These are phyloP conservation scores for Neurospora sp. DNA, from an alignment of 495 filamentous ascomycete species.

Conservation along the genomic window DNA sequence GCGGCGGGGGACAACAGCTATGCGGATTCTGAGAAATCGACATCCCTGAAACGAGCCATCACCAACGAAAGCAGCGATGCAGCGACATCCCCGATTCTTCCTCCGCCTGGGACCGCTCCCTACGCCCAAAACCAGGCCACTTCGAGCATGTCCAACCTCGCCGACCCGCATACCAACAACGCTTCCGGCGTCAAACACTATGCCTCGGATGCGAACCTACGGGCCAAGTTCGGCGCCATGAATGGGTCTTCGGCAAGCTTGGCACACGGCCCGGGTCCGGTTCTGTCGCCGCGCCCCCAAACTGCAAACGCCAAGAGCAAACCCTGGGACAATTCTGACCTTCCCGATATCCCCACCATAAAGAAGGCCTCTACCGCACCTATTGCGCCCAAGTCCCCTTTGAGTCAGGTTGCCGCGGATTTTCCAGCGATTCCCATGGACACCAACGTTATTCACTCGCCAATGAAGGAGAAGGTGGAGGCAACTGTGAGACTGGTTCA, in stretches of 20 bases:
- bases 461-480: slow-evolving; percentile 20
- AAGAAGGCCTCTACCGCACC: slow-evolving; percentile 11
- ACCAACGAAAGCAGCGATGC: slow-evolving; percentile 21
- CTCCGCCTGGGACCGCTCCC: slow-evolving; percentile 8
- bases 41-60: slow-evolving; percentile 14
- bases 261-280: slow-evolving; percentile 7
- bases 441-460: slow-evolving; percentile 18
- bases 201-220: slow-evolving; percentile 30
- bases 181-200: slow-evolving; percentile 19
- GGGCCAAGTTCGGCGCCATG: slow-evolving; percentile 10
- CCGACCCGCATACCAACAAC: slow-evolving; percentile 11
- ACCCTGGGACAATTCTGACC: slow-evolving; percentile 25
- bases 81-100: slow-evolving; percentile 19
- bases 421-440: slow-evolving; percentile 14
- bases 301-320: slow-evolving; percentile 24
- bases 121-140: slow-evolving; percentile 24
- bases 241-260: slow-evolving; percentile 15
- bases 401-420: slow-evolving; percentile 18
- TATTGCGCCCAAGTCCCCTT: slow-evolving; percentile 21
- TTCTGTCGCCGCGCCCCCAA: slow-evolving; percentile 14
- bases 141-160: slow-evolving; percentile 29
- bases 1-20: slow-evolving; percentile 20
- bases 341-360: slow-evolving; percentile 28
- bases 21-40: slow-evolving; percentile 21
- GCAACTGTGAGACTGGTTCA: slow-evolving; percentile 1